A percentile compares a stretch with the other conserved stretches of the same genome.
phyloP scores from a whole-genome alignment of 1,139 yeast species.

The Saccharomyces hybrid region DNA sequence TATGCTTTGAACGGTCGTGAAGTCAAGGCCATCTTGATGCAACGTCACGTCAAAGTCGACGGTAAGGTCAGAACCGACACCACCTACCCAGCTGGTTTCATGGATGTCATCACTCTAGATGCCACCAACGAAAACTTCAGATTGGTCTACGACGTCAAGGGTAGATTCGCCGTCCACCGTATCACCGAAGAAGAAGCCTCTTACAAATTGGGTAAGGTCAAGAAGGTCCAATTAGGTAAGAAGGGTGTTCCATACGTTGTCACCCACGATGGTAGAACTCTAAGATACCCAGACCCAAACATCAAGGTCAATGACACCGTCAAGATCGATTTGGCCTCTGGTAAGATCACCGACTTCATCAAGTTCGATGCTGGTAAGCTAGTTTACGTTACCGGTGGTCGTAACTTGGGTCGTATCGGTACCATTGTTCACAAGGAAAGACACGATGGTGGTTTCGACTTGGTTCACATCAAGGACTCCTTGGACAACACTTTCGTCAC shows the following conservation, averaged over 20 bases:
- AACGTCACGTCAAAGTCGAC: conserved; percentile 98
- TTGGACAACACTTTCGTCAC: conserved; percentile 97
- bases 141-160: conserved; percentile 95
- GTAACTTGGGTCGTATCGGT: conserved; percentile 99
- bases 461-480: conserved; percentile 96
- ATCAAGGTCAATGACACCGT: conserved; percentile 96
- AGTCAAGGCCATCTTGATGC: conserved; percentile 98
- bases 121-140: conserved; percentile 99
- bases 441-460: conserved; percentile 99
- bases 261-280: conserved; percentile 98
- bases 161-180: conserved; percentile 99
- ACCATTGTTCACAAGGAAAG: conserved; percentile 96
- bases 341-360: conserved; percentile 86
- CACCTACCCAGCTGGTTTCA: conserved; percentile 98
- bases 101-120: conserved; percentile 95
- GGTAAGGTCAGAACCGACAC: conserved; percentile 99
- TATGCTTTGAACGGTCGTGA: conserved; percentile 99
- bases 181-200: conserved; percentile 97
- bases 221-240: conserved; percentile 96
- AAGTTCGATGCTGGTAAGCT: conserved; percentile 93
- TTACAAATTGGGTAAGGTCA: conserved; percentile 96
- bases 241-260: conserved; percentile 97
- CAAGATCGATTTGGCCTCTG: conserved; percentile 91
- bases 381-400: conserved; percentile 98
- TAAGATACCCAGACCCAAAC: conserved; percentile 98